These are phyloP conservation scores for Epichloe aotearoae DNA, from an alignment of 2,329 filamentous ascomycete species.

Conservation along the genomic window DNA sequence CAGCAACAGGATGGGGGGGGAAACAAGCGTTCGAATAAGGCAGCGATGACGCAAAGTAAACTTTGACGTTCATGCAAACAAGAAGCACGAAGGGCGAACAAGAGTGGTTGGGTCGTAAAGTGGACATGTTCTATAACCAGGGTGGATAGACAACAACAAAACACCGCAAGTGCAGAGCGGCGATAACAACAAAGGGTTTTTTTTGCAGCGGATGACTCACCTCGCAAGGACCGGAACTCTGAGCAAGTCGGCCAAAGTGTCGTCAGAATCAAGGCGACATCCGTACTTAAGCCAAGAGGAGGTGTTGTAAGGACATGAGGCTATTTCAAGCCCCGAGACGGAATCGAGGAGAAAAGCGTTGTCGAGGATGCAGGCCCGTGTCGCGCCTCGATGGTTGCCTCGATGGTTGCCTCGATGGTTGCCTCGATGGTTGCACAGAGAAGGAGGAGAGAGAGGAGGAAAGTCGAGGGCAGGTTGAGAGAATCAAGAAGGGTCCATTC, in stretches of 20 bases:
- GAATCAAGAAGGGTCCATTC: conserved; percentile 4
- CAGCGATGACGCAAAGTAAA: background rate
- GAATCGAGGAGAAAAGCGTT: background rate
- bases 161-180: conserved; percentile 3
- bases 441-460: conserved; percentile 1
- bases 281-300: background rate
- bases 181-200: conserved; percentile 4
- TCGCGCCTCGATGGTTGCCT: conserved; percentile 2
- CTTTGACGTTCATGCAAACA: background rate
- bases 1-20: background rate
- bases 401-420: no score
- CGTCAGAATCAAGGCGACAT: background rate
- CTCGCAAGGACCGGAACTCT: background rate
- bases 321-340: conserved; percentile 1
- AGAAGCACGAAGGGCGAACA: background rate
- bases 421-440: conserved; percentile 4
- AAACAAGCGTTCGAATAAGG: background rate
- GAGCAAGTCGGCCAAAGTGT: background rate
- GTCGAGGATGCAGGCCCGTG: conserved; percentile 1
- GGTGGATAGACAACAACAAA: conserved; percentile 3
- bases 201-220: conserved; percentile 6
- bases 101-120: background rate
- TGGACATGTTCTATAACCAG: background rate
- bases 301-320: background rate
- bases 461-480: background rate